Evolutionary conservation across 129 eudicot species (phyloP).

Genomic region (Cynara cardunculus): DNA sequence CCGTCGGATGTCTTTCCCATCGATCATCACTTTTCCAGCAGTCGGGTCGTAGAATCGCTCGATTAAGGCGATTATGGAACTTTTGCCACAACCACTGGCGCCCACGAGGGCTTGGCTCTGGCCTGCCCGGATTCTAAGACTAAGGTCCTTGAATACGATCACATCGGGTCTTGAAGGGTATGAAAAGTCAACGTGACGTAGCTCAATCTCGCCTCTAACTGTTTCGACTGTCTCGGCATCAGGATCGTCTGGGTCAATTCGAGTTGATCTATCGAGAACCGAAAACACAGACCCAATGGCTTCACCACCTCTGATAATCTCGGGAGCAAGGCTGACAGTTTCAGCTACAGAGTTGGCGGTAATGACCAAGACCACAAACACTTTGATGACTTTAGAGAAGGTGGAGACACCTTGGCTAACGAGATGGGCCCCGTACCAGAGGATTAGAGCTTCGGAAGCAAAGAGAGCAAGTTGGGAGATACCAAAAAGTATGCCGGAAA

Average conservation of each 20-base stretch:
- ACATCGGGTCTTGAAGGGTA: constrained; percentile 93
- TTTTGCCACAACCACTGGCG: constrained; percentile 94
- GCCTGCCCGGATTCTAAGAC: constrained; percentile 87
- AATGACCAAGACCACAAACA: constrained; percentile 78
- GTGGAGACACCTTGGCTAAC: constrained; percentile 73
- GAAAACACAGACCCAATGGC: constrained; percentile 95
- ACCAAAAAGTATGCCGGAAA: constrained; percentile 77
- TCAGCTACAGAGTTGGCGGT: constrained; percentile 95
- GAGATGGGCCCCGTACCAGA: constrained; percentile 92
- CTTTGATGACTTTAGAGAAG: constrained; percentile 90
- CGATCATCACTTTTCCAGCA: constrained; percentile 87
- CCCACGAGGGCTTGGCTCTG: constrained; percentile 98
- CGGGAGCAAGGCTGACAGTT: constrained; percentile 94
- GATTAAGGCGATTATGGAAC: constrained; percentile 73
- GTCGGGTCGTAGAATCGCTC: constrained; percentile 87
- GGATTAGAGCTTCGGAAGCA: constrained; percentile 86
- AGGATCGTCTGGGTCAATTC: constrained; percentile 79
- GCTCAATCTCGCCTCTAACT: constrained; percentile 82
- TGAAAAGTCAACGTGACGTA: constrained; percentile 88
- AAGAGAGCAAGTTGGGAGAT: constrained; percentile 92
- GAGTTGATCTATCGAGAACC: constrained; percentile 70
- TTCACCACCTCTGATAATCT: constrained; percentile 89
- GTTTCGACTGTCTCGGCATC: constrained; percentile 72
- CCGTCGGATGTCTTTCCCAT: constrained; percentile 85
- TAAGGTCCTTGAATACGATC: constrained; percentile 68